Evolutionary conservation across 257 asterid species (phyloP).

Genomic region (Solanum pennellii): DNA sequence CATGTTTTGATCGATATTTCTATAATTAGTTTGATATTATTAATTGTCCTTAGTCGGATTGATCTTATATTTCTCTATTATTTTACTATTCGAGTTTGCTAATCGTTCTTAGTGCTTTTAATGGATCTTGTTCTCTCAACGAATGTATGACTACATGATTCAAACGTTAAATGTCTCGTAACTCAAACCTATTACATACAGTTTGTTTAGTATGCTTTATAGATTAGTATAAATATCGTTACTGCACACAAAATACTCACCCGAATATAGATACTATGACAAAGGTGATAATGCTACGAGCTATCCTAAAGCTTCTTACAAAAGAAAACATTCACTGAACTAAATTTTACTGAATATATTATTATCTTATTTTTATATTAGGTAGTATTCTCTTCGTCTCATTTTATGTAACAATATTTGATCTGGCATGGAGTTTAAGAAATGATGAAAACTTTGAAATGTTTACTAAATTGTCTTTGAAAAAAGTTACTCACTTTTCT

Average conservation of each 20-base stretch:
- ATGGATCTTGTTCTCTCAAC: too few relatives aligned
- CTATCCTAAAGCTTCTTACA: not conserved
- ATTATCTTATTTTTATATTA: not conserved
- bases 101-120: not conserved
- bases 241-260: not conserved
- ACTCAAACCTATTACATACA: too few relatives aligned
- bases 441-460: too few relatives aligned
- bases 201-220: not conserved
- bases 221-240: accelerated
- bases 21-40: not conserved
- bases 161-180: too few relatives aligned
- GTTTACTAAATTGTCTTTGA: too few relatives aligned
- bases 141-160: not conserved
- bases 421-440: accelerated
- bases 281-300: not conserved
- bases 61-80: not conserved
- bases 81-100: not conserved
- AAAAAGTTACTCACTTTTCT: too few relatives aligned
- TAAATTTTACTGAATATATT: not conserved
- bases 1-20: not conserved
- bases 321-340: too few relatives aligned
- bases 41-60: not conserved
- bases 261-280: not conserved
- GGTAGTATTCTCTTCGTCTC: not conserved
- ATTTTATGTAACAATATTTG: too few relatives aligned